A percentile compares a stretch with the other conserved stretches of the same genome.
phyloP scores from a whole-genome alignment of 768 basidiomycete genomes.

The Russula sp. region DNA sequence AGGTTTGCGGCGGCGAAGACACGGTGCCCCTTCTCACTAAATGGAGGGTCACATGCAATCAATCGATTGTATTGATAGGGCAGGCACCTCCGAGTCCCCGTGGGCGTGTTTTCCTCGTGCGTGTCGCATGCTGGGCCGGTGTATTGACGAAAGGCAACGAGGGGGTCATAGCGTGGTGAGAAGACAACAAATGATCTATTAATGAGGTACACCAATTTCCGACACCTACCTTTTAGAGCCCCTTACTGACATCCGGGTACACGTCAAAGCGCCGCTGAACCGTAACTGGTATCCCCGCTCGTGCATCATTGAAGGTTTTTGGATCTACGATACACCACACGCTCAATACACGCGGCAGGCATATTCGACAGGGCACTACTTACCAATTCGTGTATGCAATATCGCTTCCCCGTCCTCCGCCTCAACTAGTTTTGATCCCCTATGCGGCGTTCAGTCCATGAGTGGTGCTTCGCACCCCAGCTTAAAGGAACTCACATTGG shows the following conservation, averaged over 20 bases:
- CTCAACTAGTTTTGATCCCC: constrained; percentile 71
- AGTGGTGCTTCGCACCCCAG: constrained; percentile 16
- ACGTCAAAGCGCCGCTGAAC: constrained; percentile 90
- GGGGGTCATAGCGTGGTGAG: constrained; percentile 9
- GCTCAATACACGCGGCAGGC: constrained; percentile 9
- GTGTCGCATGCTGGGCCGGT: neutral
- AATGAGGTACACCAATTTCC: constrained; percentile 9
- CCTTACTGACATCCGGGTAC: constrained; percentile 67
- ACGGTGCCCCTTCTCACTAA: neutral
- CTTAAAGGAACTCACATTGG: constrained; percentile 58
- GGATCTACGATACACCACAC: constrained; percentile 51
- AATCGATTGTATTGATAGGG: neutral
- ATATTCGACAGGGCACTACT: constrained; percentile 34
- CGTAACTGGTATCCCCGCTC: constrained; percentile 88
- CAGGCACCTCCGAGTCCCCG: neutral
- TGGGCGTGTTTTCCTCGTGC: neutral
- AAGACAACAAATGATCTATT: neutral
- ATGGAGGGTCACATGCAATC: neutral
- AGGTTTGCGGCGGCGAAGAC: neutral
- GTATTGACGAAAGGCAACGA: neutral
- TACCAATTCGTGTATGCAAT: constrained; percentile 77
- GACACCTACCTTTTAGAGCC: constrained; percentile 18
- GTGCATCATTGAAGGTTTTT: constrained; percentile 56
- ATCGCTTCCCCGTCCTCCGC: constrained; percentile 78
- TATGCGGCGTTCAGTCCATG: constrained; percentile 35